These are phyloP conservation scores for Sphagnum magellanicum DNA, from an alignment of 228 moss, liverwort and hornwort species.

Conservation along the genomic window DNA sequence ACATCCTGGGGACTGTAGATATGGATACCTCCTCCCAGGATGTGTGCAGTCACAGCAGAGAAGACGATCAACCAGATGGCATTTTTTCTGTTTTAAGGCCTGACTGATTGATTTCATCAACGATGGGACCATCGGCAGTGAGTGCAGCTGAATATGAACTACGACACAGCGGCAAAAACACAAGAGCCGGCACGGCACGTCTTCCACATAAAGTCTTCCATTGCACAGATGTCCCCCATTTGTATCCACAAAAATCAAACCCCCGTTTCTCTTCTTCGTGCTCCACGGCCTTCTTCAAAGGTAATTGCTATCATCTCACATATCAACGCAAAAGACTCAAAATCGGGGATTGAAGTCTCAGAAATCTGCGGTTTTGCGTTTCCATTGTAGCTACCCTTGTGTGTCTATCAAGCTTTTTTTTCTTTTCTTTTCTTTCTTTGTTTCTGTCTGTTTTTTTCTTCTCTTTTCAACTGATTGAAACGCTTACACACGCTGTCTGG, in stretches of 20 bases:
- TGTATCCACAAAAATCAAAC: constrained; percentile 95
- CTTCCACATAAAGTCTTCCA: constrained; percentile 47
- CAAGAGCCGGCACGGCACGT: constrained; percentile 65
- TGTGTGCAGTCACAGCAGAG: constrained; percentile 67
- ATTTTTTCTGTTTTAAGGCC: constrained; percentile 70
- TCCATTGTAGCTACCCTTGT: not conserved
- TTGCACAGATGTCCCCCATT: constrained; percentile 70
- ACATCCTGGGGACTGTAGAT: constrained; percentile 97
- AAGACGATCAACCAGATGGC: constrained; percentile 49
- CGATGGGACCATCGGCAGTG: constrained; percentile 59
- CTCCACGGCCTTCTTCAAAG: constrained; percentile 65
- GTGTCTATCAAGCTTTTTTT: not conserved
- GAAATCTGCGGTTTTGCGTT: constrained; percentile 19
- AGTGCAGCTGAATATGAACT: constrained; percentile 96
- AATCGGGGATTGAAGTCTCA: constrained; percentile 36
- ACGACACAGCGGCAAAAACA: constrained; percentile 51
- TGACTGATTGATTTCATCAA: constrained; percentile 74
- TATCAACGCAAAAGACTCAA: constrained; percentile 35
- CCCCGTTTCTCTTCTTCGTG: constrained; percentile 42
- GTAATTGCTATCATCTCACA: constrained; percentile 35
- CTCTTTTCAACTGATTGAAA: constrained; percentile 17
- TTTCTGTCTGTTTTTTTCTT: constrained; percentile 29
- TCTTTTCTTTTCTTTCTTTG: constrained; percentile 15
- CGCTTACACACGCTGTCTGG: constrained; percentile 45
- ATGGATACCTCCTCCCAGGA: constrained; percentile 99